Evolutionary conservation across 305 asterid genomes (phyloP).

Genomic region (Fraxinus angustifolia): DNA sequence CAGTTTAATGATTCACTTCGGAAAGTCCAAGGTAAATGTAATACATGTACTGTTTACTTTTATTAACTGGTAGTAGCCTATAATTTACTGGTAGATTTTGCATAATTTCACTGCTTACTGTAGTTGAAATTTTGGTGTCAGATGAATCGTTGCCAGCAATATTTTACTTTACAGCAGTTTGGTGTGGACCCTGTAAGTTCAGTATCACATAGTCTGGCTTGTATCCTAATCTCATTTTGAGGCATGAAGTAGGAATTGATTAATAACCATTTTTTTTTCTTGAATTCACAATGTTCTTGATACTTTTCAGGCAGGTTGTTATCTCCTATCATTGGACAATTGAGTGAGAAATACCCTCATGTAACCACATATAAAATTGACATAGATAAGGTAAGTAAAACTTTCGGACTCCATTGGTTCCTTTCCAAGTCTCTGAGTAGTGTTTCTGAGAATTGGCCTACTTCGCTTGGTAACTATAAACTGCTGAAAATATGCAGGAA

Average conservation of each 20-base stretch:
- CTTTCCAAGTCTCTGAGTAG: slow-evolving; percentile 7
- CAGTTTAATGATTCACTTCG: slow-evolving; percentile 66
- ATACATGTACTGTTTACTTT: neutral
- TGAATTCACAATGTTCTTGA: neutral
- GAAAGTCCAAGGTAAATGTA: slow-evolving; percentile 57
- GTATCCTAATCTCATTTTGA: neutral
- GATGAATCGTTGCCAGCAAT: slow-evolving; percentile 84
- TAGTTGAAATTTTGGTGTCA: slow-evolving; percentile 35
- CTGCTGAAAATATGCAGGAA: slow-evolving; percentile 50
- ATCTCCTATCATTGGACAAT: slow-evolving; percentile 71
- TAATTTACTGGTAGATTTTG: neutral
- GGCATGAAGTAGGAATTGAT: neutral
- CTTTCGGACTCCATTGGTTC: neutral
- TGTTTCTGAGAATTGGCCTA: neutral
- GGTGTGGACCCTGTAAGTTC: slow-evolving; percentile 97
- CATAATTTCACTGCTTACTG: slow-evolving; percentile 12
- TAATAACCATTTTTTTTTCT: neutral
- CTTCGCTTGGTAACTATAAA: slow-evolving; percentile 15
- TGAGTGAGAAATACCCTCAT: slow-evolving; percentile 82
- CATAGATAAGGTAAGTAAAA: slow-evolving; percentile 65
- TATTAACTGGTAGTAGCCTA: neutral
- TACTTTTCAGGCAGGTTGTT: slow-evolving; percentile 61
- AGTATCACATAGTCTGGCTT: neutral
- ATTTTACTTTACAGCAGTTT: slow-evolving; percentile 89
- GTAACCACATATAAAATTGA: slow-evolving; percentile 82